Conservation (phyloP, 2,329 filamentous ascomycete genomes). For the Thelonectria blattea region DNA sequence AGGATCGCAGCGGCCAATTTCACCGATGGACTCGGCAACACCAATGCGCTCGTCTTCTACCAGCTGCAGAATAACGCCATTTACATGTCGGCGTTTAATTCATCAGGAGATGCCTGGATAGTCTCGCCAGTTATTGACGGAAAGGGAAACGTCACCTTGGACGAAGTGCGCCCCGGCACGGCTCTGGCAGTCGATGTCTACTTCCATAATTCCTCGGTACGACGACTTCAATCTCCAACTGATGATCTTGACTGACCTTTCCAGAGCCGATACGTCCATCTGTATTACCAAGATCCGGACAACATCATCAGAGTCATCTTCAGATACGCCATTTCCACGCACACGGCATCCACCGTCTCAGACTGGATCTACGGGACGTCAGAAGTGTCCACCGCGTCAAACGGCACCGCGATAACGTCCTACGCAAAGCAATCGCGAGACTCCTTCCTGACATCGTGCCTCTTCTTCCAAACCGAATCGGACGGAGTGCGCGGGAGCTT, state of each 20-base stretch:
- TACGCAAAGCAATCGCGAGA: slow-evolving; percentile 4
- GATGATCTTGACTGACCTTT: not conserved
- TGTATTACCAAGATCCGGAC: slow-evolving; percentile 12
- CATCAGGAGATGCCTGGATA: slow-evolving; percentile 7
- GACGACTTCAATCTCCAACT: not conserved
- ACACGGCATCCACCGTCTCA: not conserved
- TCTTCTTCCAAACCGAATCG: slow-evolving; percentile 7
- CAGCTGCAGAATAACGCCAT: slow-evolving; percentile 11
- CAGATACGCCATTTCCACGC: not conserved
- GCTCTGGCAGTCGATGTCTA: slow-evolving; percentile 10
- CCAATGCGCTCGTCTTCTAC: slow-evolving; percentile 4
- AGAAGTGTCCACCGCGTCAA: not conserved
- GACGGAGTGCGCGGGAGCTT: not conserved
- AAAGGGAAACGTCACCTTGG: slow-evolving; percentile 1
- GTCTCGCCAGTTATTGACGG: slow-evolving; percentile 15
- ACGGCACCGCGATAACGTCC: slow-evolving; percentile 1
- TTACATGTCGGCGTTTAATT: slow-evolving; percentile 16
- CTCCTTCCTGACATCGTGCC: not conserved
- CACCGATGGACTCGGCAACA: slow-evolving; percentile 13
- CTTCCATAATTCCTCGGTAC: slow-evolving; percentile 6
- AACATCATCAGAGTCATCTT: slow-evolving; percentile 9
- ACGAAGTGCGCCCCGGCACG: slow-evolving; percentile 5
- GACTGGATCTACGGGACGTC: not conserved
- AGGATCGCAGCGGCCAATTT: slow-evolving; percentile 9
- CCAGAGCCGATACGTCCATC: slow-evolving; percentile 3